Base-by-base conservation (phyloP, 805 yeast genomes). In the Ogataea polymorpha region DNA sequence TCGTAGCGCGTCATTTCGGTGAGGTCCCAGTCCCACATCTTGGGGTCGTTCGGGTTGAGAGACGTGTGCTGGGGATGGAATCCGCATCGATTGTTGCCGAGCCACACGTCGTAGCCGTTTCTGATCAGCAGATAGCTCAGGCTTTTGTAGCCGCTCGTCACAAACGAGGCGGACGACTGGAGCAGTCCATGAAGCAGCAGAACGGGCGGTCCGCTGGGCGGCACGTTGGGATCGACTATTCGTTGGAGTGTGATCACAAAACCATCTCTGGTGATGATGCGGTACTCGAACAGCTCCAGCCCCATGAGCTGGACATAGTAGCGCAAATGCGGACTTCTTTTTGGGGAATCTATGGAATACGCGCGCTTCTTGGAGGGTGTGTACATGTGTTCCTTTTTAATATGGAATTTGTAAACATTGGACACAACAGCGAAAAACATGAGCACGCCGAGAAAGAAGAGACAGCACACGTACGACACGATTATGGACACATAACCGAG, bases 21-120 rank as follows among this genome's bases (percentile, higher is more conserved):
- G 37, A 93, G 73, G 55, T 86, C 91, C 99, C 99, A 91, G 50
- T 85, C 80, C 99, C 99, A 91, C 79, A 84, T 85, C 37, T 68
- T 54, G 1, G 70, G 68, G 50, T 75, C 73, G 41, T 54, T 51
- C 4, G 65, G 46, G 26, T 68, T 65, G 46, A 68, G 71, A 42
- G 61, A 61, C 44, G 69, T 61, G 65, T 90, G 96, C 37, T 71
- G 66, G 0, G 95, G 86, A 28, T 75, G 68, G 57, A 90, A 85
- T 5, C 96, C 95, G 50, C 96, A 83, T 47, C 99, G 66, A 56
- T 89, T 90, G 56, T 89, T 87, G 1, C 96, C 96, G 40, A 89
- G 59, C 96, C 96, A 89, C 7, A 89, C 88, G 51, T 89, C 96
- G 54, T 72, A 86, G 0, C 93, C 90, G 18, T 51, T 49, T 15